These are phyloP conservation scores for Pleurotus salmoneostramineus DNA, from an alignment of 768 basidiomycete genomes.

Conservation along the genomic window DNA sequence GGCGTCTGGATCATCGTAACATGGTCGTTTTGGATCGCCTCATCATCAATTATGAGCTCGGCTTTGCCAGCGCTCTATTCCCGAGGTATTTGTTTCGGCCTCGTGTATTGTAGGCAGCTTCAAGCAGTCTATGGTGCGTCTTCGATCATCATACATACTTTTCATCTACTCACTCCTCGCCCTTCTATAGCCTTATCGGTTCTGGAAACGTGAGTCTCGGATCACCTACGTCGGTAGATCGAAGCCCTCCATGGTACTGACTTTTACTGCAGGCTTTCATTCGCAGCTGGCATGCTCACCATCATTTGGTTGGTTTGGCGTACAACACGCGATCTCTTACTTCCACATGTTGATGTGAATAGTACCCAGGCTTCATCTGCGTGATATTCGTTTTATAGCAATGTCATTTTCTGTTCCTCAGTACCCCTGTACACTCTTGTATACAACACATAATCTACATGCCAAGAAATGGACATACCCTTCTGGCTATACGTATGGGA, in stretches of 20 bases:
- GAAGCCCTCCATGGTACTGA: neutral
- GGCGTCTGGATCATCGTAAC: slow-evolving; percentile 55
- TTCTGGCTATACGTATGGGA: no score
- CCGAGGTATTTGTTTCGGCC: slow-evolving; percentile 32
- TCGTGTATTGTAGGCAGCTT: slow-evolving; percentile 56
- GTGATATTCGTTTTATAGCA: neutral
- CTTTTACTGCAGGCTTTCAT: slow-evolving; percentile 30
- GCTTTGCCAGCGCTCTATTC: slow-evolving; percentile 42
- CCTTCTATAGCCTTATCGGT: slow-evolving; percentile 37
- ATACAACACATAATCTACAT: neutral
- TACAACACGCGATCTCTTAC: slow-evolving; percentile 34
- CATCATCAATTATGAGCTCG: slow-evolving; percentile 46
- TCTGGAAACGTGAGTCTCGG: slow-evolving; percentile 42
- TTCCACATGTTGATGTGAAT: neutral
- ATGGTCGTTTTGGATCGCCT: slow-evolving; percentile 59
- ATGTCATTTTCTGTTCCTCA: neutral
- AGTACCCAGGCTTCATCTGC: neutral
- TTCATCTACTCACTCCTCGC: slow-evolving; percentile 1
- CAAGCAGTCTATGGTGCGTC: slow-evolving; percentile 48
- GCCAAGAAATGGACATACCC: no score
- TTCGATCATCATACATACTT: neutral
- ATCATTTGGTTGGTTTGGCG: slow-evolving; percentile 52
- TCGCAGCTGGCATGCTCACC: slow-evolving; percentile 44
- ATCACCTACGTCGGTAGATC: neutral
- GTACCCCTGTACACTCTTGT: neutral